Conservation (phyloP, 2,329 filamentous ascomycete species). For the Raffaelea ambrosiae region DNA sequence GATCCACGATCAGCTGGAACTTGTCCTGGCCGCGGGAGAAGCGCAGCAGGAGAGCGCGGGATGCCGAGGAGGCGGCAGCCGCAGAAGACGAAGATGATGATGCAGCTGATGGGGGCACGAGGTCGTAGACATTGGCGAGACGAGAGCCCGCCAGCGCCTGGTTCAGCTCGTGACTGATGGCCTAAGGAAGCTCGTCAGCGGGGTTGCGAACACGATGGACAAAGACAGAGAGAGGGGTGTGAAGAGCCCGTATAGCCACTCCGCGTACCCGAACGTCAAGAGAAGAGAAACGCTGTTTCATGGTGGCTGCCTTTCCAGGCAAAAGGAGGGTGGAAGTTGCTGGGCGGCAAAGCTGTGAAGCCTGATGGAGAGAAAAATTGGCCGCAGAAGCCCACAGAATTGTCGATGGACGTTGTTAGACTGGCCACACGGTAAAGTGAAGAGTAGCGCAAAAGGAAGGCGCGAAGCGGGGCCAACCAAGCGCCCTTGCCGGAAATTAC, state of each 20-base stretch:
- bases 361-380: no score
- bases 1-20: conserved; percentile 86
- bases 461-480: no score
- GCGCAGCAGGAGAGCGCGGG: conserved; percentile 91
- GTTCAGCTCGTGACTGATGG: conserved; percentile 89
- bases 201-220: no score
- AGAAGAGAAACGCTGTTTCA: conserved; percentile 53
- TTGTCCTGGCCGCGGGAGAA: conserved; percentile 85
- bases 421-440: no score
- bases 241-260: no score
- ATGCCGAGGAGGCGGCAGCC: conserved; percentile 39
- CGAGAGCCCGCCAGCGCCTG: conserved; percentile 67
- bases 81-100: background rate
- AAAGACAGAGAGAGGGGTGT: no score
- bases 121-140: conserved; percentile 89
- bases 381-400: no score
- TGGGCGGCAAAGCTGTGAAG: no score
- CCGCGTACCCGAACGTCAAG: conserved; percentile 43
- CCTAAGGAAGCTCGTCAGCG: conserved; percentile 54
- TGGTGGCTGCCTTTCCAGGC: conserved; percentile 15
- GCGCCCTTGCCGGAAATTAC: conserved; percentile 2
- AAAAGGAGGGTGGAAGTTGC: no score
- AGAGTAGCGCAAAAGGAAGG: no score
- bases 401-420: no score
- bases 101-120: conserved; percentile 27